Base-by-base conservation (phyloP, 495 filamentous ascomycete genomes). In the Bacidia gigantensis region DNA sequence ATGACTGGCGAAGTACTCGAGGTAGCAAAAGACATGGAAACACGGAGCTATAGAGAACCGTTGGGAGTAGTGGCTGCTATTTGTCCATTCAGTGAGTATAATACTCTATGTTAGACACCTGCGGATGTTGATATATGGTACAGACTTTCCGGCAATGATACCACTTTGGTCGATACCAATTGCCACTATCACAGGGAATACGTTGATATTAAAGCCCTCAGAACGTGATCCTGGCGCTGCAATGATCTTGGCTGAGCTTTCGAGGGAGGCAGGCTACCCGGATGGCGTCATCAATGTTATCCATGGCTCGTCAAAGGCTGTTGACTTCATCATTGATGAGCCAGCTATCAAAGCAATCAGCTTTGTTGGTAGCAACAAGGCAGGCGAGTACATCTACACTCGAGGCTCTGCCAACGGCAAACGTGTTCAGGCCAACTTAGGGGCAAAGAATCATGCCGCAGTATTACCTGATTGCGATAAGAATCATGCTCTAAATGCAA, bases 71-170 rank as follows among this genome's bases (percentile, higher is more conserved):
- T 94, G 46, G 92, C 92, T 23, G 87, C 93, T 45, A 99, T 99
- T 56, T 99, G 93, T 72, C 92, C 92, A 18, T 99, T 99, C 67
- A 99, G 88, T 95, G 71, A 64, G 87, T 77, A 26, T 44, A 3
- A 22, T 45, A 0, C 38, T 24, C 14, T 10, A 3, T n/a, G 14
- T 12, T 3, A n/a, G 1, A 14, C 9, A 9, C 20, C 0, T 14
- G 29, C 10, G 41, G 50, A 12, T 3, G 21, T 39, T 39, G 11
- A 26, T 42, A 42, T 50, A 12, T 39, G 11, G 41, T 32, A 17
- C 58, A 93, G 87, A 98, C 72, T 99, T 99, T 72, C 92, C 92
- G 40, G 92, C 92, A 57, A 99, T 99, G 92, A 99, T 99, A 68
- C 92, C 92, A 18, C 74, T 99, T 9, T 99, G 92, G 92, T 93